Base-by-base conservation (phyloP, 176 grass and related monocot genomes). In the Bonia amplexicaulis region DNA sequence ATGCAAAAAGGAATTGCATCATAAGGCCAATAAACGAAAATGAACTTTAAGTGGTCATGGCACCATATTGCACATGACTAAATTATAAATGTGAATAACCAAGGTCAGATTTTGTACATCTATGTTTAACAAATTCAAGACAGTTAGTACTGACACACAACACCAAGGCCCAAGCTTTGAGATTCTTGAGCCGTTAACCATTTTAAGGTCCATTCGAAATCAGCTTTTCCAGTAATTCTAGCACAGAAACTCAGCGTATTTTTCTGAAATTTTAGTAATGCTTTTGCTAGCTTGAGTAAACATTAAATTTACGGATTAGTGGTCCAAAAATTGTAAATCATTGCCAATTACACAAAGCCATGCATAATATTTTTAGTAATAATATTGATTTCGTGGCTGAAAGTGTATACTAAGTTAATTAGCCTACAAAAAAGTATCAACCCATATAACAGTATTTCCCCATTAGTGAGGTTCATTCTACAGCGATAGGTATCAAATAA, bases 1-100 rank as follows among this genome's bases (percentile, higher is more conserved):
- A 82, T 17, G 12, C 27, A 71, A 85, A 39, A 22, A 61, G 23
- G 44, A 71, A 86, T 66, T 41, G 26, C 51, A 85, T 60, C 29
- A 83, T 83, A 82, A 66, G 15, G 58, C 73, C 39, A 79, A 77
- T 44, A 71, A 86, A 65, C 2, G 20, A 66, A 20, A 40, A 73
- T 16, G 44, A 31, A 57, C 41, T 22, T 52, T 52, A 45, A 35
- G 2, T 59, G 66, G 26, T 33, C 62, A 77, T 16, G 65, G 37
- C 65, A 83, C 19, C 26, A 73, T 74, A 73, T 3, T 73, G 57
- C 49, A 82, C 9, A 47, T 71, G 40, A 57, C 22, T 37, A 82
- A 22, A 84, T 66, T 42, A 3, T 26, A 52, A 49, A 61, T 80
- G 77, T 45, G 12, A 40, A 85, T 62, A 76, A n/a, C 12, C 57